Evolutionary conservation across 768 basidiomycete species (phyloP).

Genomic region (Boletales sp.): DNA sequence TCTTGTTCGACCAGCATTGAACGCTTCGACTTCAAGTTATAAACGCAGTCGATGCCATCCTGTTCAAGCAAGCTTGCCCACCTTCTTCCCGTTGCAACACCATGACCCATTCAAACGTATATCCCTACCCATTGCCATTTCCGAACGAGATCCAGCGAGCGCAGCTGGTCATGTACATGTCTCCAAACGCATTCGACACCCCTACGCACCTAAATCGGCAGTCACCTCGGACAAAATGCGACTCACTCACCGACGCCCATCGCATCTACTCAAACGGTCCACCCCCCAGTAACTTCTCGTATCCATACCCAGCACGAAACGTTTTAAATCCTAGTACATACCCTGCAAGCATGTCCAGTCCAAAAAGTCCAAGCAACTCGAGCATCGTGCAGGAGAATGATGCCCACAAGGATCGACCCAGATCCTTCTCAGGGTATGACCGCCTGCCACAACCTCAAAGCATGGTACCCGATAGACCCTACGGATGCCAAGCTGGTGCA

Average conservation of each 20-base stretch:
- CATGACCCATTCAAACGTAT: constrained; percentile 16
- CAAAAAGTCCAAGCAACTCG: neutral
- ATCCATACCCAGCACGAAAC: constrained; percentile 31
- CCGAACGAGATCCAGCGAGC: constrained; percentile 16
- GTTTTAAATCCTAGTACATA: constrained; percentile 23
- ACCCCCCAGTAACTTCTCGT: constrained; percentile 19
- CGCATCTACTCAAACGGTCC: constrained; percentile 15
- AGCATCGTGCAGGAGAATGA: constrained; percentile 1
- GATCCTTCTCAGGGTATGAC: constrained; percentile 5
- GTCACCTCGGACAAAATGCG: neutral
- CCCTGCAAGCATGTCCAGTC: constrained; percentile 5
- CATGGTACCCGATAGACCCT: constrained; percentile 10
- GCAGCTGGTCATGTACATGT: constrained; percentile 21
- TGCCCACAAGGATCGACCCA: neutral
- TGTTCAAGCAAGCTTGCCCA: neutral
- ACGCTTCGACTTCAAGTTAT: constrained; percentile 22
- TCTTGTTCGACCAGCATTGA: constrained; percentile 3
- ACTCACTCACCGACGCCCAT: constrained; percentile 7
- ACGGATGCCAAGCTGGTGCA: constrained; percentile 10
- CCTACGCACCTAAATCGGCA: constrained; percentile 10
- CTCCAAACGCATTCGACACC: constrained; percentile 19
- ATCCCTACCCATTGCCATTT: constrained; percentile 19
- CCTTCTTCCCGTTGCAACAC: neutral
- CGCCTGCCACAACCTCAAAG: constrained; percentile 20
- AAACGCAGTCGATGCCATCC: constrained; percentile 10